Percentiles rank a stretch among this genome's conserved stretches.
These are phyloP conservation scores for Kodamaea restingae DNA, from an alignment of 805 yeast species.

Conservation along the genomic window DNA sequence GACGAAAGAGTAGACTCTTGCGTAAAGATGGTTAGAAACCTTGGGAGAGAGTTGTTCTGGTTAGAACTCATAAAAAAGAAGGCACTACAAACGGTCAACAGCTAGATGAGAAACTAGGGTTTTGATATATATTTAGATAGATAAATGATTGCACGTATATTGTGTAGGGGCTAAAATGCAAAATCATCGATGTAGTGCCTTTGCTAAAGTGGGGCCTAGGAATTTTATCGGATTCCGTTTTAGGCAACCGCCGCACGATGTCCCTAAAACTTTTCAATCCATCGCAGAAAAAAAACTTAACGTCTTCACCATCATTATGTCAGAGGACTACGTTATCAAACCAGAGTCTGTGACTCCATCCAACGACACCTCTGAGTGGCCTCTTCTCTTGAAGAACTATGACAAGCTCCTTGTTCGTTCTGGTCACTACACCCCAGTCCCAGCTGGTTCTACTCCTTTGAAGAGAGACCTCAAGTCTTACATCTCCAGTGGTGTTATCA, in stretches of 20 bases:
- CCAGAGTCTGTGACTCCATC: conserved; percentile 79
- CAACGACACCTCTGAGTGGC: conserved; percentile 92
- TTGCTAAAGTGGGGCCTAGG: not conserved
- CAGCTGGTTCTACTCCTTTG: conserved; percentile 90
- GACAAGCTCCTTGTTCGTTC: conserved; percentile 92
- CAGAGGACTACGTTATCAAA: conserved; percentile 64
- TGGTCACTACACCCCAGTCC: conserved; percentile 96
- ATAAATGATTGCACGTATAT: too few relatives aligned
- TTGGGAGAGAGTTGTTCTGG: conserved; percentile 42
- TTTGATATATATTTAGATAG: too few relatives aligned
- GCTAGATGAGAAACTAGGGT: too few relatives aligned
- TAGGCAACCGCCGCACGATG: conserved; percentile 10
- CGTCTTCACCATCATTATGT: conserved; percentile 10
- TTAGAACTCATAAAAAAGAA: conserved; percentile 32
- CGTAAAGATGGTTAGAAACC: conserved; percentile 31
- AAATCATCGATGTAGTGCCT: not conserved
- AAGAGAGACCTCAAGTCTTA: conserved; percentile 90
- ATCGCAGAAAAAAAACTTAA: conserved; percentile 6
- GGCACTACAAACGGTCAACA: not conserved
- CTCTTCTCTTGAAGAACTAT: conserved; percentile 85
- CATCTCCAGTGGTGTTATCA: conserved; percentile 91
- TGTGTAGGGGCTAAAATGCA: too few relatives aligned
- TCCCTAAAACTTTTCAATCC: conserved; percentile 7
- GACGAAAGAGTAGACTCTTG: conserved; percentile 31
- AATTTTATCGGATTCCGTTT: not conserved